A percentile compares a stretch with the other conserved stretches of the same genome.
These are phyloP conservation scores for Malus asiatica DNA, from an alignment of 306 rosid species.

Conservation along the genomic window DNA sequence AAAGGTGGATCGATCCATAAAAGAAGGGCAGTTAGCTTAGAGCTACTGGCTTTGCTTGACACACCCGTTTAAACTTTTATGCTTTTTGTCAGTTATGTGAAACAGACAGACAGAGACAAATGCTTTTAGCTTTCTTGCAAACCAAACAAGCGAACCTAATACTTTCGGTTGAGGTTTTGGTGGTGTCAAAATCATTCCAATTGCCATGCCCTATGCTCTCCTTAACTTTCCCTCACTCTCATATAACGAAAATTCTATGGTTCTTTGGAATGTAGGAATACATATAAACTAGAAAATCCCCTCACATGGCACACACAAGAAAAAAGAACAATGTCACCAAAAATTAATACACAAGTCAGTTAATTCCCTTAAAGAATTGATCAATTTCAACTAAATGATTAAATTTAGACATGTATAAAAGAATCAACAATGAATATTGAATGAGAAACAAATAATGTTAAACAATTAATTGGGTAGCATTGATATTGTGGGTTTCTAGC, in stretches of 20 bases:
- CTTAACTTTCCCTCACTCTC: neutral
- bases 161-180: conserved; percentile 24
- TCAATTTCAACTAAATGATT: conserved; percentile 7
- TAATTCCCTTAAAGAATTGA: conserved; percentile 12
- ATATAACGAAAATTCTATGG: no score
- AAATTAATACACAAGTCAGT: neutral
- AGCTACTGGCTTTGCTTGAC: conserved; percentile 15
- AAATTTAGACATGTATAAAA: neutral
- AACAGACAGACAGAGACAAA: conserved; percentile 16
- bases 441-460: conserved; percentile 14
- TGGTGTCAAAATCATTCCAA: conserved; percentile 16
- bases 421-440: conserved; percentile 25
- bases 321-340: no score
- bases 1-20: conserved; percentile 19
- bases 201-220: neutral
- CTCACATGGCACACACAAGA: no score
- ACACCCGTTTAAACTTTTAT: conserved; percentile 3
- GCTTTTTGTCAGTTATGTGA: conserved; percentile 10
- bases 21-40: conserved; percentile 22
- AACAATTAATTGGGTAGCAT: conserved; percentile 6
- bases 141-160: conserved; percentile 29
- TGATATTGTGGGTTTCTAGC: neutral
- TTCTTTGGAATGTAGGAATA: no score
- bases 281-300: no score
- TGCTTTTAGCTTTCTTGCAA: conserved; percentile 22